A percentile compares a stretch with the other conserved stretches of the same genome.
phyloP scores from a whole-genome alignment of 2,329 filamentous ascomycete genomes.

The Didymella lethalis region DNA sequence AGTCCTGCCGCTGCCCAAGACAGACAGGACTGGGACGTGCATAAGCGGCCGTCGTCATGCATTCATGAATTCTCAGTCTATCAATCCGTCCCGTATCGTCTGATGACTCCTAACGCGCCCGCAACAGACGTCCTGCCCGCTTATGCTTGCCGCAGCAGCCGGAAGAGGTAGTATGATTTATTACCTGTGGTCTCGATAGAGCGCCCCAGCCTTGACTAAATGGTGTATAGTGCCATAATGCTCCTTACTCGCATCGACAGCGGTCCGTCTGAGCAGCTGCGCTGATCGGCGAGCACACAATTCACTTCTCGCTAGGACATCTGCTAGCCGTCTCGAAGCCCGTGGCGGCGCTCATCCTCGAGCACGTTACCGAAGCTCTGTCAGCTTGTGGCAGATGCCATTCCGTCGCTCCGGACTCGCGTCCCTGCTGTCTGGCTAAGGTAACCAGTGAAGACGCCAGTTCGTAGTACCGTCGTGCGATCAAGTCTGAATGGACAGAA shows the following conservation, averaged over 20 bases:
- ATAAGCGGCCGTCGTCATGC: conserved; percentile 50
- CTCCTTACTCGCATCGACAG: conserved; percentile 32
- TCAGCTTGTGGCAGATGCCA: conserved; percentile 24
- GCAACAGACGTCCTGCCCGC: conserved; percentile 23
- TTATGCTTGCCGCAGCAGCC: conserved; percentile 49
- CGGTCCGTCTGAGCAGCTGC: conserved; percentile 26
- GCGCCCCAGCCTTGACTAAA: conserved; percentile 17
- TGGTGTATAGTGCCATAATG: conserved; percentile 1
- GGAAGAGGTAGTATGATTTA: conserved; percentile 42
- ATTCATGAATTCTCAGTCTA: conserved; percentile 33
- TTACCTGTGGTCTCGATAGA: conserved; percentile 36
- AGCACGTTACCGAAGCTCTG: conserved; percentile 10
- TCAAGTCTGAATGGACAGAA: conserved; percentile 29
- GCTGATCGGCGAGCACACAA: conserved; percentile 38
- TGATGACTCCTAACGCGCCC: conserved; percentile 19
- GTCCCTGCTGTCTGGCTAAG: conserved; percentile 32
- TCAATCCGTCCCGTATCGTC: conserved; percentile 21
- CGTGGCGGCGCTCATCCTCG: conserved; percentile 12
- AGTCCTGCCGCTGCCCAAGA: conserved; percentile 32
- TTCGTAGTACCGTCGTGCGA: conserved; percentile 19
- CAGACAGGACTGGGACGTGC: conserved; percentile 34
- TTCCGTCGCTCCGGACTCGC: conserved; percentile 36
- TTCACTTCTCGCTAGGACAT: conserved; percentile 30
- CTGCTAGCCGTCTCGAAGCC: conserved; percentile 23
- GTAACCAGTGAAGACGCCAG: conserved; percentile 21